phyloP scores from a whole-genome alignment of 306 rosid species.

The Gleditsia sinensis region DNA sequence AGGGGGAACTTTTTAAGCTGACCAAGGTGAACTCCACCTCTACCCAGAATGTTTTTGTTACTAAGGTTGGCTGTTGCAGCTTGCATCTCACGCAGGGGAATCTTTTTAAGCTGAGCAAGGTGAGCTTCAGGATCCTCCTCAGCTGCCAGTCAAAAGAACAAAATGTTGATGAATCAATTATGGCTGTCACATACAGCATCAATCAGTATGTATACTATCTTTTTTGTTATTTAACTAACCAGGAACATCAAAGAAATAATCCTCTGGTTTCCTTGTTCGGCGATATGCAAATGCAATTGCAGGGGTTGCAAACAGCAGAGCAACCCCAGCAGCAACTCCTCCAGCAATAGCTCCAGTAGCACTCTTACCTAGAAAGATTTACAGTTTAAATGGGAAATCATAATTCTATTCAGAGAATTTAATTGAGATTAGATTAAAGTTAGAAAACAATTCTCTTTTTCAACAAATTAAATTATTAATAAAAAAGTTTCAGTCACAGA shows the following conservation, averaged over 20 bases:
- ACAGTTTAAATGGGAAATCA: constrained; percentile 4
- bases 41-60: neutral
- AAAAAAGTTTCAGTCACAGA: neutral
- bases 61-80: neutral
- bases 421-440: neutral
- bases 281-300: constrained; percentile 68
- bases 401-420: neutral
- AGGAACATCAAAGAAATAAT: constrained; percentile 71
- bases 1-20: constrained; percentile 34
- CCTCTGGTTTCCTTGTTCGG: constrained; percentile 58
- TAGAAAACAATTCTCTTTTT: neutral
- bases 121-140: constrained; percentile 25
- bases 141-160: constrained; percentile 1
- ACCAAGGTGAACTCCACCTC: constrained; percentile 27
- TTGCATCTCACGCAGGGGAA: constrained; percentile 15
- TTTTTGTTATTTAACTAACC: constrained; percentile 49
- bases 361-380: constrained; percentile 44
- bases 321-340: constrained; percentile 81
- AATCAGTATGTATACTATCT: neutral
- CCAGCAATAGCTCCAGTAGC: constrained; percentile 73
- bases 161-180: constrained; percentile 18
- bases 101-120: constrained; percentile 18
- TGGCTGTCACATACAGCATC: neutral
- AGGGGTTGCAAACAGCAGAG: constrained; percentile 68
- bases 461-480: neutral